These are phyloP conservation scores for Cryptococcus floricola DNA, from an alignment of 1,284 basidiomycete genomes.

Conservation along the genomic window DNA sequence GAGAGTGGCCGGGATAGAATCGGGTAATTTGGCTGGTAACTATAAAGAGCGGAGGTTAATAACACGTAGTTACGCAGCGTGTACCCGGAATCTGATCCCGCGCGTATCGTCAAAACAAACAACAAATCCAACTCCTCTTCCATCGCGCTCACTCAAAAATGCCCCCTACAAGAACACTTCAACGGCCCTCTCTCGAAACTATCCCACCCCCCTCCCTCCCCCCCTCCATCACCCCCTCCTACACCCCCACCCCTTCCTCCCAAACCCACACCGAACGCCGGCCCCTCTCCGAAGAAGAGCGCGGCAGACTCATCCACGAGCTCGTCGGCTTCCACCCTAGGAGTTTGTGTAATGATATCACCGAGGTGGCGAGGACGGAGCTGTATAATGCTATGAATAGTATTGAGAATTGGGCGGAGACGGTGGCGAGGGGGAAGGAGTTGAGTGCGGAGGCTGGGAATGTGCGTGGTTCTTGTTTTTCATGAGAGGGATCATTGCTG, in stretches of 20 bases:
- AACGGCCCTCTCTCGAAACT: background rate
- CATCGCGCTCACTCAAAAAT: background rate
- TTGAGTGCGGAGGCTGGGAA: conserved; percentile 30
- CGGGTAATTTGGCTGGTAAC: background rate
- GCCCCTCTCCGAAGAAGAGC: conserved; percentile 27
- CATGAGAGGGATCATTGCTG: background rate
- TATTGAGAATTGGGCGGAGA: conserved; percentile 35
- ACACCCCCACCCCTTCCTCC: too few relatives aligned
- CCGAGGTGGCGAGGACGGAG: conserved; percentile 33
- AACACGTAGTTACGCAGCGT: background rate
- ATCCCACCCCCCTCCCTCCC: background rate
- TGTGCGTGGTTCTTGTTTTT: conserved; percentile 15
- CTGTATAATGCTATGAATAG: conserved; percentile 30
- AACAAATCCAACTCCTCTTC: background rate
- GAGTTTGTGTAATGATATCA: conserved; percentile 35
- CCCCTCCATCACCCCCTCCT: background rate
- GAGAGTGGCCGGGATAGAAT: too few relatives aligned
- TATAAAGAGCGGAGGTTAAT: background rate
- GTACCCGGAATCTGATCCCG: background rate
- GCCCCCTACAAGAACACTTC: background rate
- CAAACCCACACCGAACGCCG: background rate
- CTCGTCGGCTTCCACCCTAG: conserved; percentile 40
- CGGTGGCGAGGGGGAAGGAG: conserved; percentile 13
- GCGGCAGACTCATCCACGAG: conserved; percentile 38
- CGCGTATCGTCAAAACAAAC: conserved; percentile 1